phyloP scores from a whole-genome alignment of 768 basidiomycete species.

The Boletus reticulatus region DNA sequence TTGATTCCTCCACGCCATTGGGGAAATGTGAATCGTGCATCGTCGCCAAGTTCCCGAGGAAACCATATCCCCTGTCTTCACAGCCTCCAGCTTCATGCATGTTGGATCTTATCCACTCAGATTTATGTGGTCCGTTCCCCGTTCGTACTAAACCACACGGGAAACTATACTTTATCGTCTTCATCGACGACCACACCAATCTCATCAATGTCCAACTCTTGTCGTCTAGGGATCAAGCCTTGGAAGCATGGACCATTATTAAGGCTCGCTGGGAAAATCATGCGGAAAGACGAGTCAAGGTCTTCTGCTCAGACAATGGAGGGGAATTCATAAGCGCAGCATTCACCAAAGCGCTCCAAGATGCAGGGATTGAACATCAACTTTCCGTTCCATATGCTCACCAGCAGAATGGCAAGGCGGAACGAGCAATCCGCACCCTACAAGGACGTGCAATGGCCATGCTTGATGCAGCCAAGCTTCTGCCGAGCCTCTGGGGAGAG shows the following conservation, averaged over 20 bases:
- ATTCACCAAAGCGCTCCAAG: no score
- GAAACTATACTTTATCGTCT: conserved; percentile 13
- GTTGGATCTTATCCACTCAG: conserved; percentile 26
- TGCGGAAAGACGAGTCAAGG: no score
- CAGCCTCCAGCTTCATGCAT: background rate
- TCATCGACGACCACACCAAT: conserved; percentile 14
- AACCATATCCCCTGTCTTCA: background rate
- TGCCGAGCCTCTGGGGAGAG: background rate
- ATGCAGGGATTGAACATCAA: no score
- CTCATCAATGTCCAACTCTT: background rate
- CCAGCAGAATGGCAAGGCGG: background rate
- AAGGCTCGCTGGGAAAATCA: background rate
- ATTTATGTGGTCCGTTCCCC: conserved; percentile 26
- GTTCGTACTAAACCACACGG: conserved; percentile 7
- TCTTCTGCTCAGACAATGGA: no score
- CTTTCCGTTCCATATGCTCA: no score
- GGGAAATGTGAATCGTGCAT: background rate
- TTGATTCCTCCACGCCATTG: accelerated
- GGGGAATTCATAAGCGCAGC: no score
- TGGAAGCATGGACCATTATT: background rate
- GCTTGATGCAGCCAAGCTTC: background rate
- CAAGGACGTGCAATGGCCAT: background rate
- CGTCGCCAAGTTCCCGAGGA: background rate
- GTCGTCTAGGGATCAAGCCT: background rate
- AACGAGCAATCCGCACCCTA: background rate